phyloP scores from a whole-genome alignment of 2,329 filamentous ascomycete species.

The Botrytis sinoallii region DNA sequence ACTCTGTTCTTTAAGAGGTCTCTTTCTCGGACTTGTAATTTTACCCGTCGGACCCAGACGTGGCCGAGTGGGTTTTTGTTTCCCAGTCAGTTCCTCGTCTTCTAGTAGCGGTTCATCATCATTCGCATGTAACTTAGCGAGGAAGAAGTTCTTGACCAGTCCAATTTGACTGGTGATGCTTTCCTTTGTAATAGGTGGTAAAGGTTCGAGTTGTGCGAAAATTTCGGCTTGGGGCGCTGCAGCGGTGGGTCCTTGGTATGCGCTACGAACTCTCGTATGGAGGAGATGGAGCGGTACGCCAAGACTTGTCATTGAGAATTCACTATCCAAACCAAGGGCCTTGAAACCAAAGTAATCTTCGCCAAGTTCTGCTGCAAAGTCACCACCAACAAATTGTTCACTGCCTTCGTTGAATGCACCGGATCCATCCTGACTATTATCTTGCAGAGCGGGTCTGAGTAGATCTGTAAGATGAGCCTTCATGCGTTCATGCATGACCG shows the following conservation, averaged over 20 bases:
- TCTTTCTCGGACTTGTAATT: constrained; percentile 80
- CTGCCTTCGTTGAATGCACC: constrained; percentile 94
- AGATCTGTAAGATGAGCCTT: constrained; percentile 90
- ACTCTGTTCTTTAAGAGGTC: constrained; percentile 77
- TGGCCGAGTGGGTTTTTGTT: constrained; percentile 67
- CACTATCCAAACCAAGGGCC: constrained; percentile 85
- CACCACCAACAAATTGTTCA: constrained; percentile 93
- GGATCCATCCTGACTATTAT: constrained; percentile 77
- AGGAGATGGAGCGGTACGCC: constrained; percentile 92
- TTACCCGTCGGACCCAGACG: constrained; percentile 74
- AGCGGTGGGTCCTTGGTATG: constrained; percentile 68
- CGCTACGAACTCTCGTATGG: constrained; percentile 83
- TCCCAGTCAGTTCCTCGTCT: constrained; percentile 90
- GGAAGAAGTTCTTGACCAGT: constrained; percentile 87
- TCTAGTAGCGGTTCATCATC: constrained; percentile 80
- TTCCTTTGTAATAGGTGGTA: constrained; percentile 75
- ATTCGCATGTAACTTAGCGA: constrained; percentile 81
- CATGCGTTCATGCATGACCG: constrained; percentile 89
- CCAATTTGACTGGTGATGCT: constrained; percentile 79
- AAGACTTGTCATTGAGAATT: constrained; percentile 82
- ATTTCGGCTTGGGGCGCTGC: constrained; percentile 50
- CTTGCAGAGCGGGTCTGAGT: constrained; percentile 80
- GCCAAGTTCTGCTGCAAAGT: constrained; percentile 95
- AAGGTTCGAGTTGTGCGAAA: constrained; percentile 65
- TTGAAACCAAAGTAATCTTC: constrained; percentile 99